Evolutionary conservation across 768 basidiomycete genomes (phyloP).

Genomic region (Suillus variegatus): DNA sequence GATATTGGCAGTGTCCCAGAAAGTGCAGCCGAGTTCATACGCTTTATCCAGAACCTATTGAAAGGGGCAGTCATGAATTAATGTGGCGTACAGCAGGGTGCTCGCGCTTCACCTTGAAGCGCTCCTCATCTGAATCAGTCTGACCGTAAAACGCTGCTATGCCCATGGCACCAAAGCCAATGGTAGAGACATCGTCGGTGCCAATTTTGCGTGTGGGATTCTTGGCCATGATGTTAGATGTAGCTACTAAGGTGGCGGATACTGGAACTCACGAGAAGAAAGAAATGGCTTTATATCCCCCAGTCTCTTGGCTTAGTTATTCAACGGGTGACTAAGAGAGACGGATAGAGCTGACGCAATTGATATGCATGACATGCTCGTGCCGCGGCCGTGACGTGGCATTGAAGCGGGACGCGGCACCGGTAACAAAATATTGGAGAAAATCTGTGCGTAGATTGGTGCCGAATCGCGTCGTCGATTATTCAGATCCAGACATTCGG

Average conservation of each 20-base stretch:
- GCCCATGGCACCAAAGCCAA: constrained; percentile 67
- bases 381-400: too few relatives aligned
- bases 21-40: constrained; percentile 41
- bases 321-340: neutral
- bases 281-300: neutral
- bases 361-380: too few relatives aligned
- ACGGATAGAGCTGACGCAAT: neutral
- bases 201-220: constrained; percentile 49
- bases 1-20: constrained; percentile 49
- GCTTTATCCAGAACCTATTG: constrained; percentile 44
- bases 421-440: too few relatives aligned
- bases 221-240: constrained; percentile 9
- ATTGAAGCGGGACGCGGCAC: too few relatives aligned
- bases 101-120: constrained; percentile 49
- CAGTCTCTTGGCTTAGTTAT: neutral
- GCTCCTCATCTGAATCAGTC: constrained; percentile 52
- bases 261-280: neutral
- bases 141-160: constrained; percentile 51
- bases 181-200: constrained; percentile 43
- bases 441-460: too few relatives aligned
- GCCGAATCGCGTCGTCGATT: too few relatives aligned
- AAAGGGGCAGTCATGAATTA: neutral
- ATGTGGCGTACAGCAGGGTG: neutral
- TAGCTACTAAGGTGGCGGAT: neutral
- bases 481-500: too few relatives aligned